Conservation (phyloP, 805 yeast species). For the Kregervanrija delftensis region DNA sequence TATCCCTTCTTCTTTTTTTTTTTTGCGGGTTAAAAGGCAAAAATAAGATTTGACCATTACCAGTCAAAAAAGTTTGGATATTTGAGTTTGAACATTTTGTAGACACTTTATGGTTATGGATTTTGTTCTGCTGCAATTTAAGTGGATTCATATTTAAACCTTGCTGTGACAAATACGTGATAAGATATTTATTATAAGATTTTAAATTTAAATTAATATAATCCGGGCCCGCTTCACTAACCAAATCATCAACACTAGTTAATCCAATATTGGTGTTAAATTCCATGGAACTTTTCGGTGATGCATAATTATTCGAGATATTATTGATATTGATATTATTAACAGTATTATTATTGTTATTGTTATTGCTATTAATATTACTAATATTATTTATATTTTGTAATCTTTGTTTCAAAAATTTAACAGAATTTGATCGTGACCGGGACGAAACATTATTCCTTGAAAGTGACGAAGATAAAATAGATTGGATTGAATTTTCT, state of each 20-base stretch:
- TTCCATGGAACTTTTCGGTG: too few relatives aligned
- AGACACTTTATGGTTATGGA: slow-evolving; percentile 7
- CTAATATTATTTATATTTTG: too few relatives aligned
- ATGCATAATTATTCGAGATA: too few relatives aligned
- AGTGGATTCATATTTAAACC: slow-evolving; percentile 24
- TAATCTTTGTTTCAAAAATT: too few relatives aligned
- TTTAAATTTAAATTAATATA: slow-evolving; percentile 15
- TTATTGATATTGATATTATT: too few relatives aligned
- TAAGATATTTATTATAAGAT: slow-evolving; percentile 21
- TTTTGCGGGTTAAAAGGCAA: slow-evolving; percentile 29
- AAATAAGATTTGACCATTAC: slow-evolving; percentile 28
- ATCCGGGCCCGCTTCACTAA: slow-evolving; percentile 18
- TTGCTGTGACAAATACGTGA: slow-evolving; percentile 20
- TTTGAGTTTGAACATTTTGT: slow-evolving; percentile 7
- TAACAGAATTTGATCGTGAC: too few relatives aligned
- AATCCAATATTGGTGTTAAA: background rate
- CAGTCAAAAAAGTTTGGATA: slow-evolving; percentile 22
- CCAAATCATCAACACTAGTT: slow-evolving; percentile 20
- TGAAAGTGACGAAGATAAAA: too few relatives aligned
- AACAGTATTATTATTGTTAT: too few relatives aligned
- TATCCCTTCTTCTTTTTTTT: slow-evolving; percentile 11
- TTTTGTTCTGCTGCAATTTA: slow-evolving; percentile 15
- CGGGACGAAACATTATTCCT: too few relatives aligned
- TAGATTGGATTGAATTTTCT: too few relatives aligned
- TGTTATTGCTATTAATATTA: too few relatives aligned